These are phyloP conservation scores for Protomyces inouyei DNA, from an alignment of 1,139 yeast genomes.

Conservation along the genomic window DNA sequence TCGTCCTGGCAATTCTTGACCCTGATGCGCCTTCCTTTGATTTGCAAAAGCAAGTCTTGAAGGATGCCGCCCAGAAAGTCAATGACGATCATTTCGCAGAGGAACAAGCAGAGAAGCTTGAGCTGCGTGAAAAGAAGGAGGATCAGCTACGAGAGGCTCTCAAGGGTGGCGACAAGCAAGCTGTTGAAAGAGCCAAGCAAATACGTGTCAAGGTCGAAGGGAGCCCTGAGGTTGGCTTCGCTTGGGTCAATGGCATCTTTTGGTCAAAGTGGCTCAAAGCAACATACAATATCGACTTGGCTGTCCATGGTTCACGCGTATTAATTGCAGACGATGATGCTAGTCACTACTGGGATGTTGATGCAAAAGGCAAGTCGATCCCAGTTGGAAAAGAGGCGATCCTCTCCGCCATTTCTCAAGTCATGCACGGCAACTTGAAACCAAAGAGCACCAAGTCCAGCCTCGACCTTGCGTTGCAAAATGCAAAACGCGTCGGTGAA, in stretches of 20 bases:
- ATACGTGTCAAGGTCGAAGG: slow-evolving; percentile 36
- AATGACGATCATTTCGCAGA: slow-evolving; percentile 35
- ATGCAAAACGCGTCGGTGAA: slow-evolving; percentile 18
- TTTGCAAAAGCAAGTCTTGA: slow-evolving; percentile 37
- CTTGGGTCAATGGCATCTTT: slow-evolving; percentile 42
- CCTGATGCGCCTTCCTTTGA: slow-evolving; percentile 36
- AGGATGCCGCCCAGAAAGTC: slow-evolving; percentile 37
- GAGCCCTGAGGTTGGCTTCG: slow-evolving; percentile 39
- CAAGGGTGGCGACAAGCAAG: slow-evolving; percentile 38
- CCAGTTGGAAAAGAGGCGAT: slow-evolving; percentile 36
- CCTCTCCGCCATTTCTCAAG: slow-evolving; percentile 36
- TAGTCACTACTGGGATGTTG: slow-evolving; percentile 39
- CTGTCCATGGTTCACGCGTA: slow-evolving; percentile 34
- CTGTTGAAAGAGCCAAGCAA: slow-evolving; percentile 38
- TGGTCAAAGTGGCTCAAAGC: slow-evolving; percentile 41
- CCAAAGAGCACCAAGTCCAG: slow-evolving; percentile 34
- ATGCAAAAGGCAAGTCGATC: slow-evolving; percentile 35
- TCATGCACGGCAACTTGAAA: slow-evolving; percentile 34
- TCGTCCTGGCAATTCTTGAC: slow-evolving; percentile 40
- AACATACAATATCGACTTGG: slow-evolving; percentile 36
- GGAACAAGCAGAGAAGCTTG: slow-evolving; percentile 35
- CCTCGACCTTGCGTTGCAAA: slow-evolving; percentile 28
- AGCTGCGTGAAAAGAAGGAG: slow-evolving; percentile 39
- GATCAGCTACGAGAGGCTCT: slow-evolving; percentile 40
- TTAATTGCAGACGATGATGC: slow-evolving; percentile 38